Evolutionary conservation across 371 early-diverging fungal species (phyloP), one percentile per base, ranked within the genome.

Genomic region (Massospora cicadina): DNA sequence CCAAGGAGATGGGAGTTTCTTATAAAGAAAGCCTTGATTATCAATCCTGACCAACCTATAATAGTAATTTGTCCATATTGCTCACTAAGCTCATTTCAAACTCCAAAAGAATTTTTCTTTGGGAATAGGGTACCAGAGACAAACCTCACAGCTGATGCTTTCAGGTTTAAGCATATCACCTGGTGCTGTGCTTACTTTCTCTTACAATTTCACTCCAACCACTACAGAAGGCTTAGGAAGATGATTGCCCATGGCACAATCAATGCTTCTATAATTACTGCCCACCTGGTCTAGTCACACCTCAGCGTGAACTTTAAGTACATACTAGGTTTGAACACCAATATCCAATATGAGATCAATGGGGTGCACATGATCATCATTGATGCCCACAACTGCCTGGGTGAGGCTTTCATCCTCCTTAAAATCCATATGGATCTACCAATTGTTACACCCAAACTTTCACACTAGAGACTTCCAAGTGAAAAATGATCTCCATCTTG

Each of bases 391-490:
- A 77, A 77, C 69, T 97, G 98, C 68, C 96, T 96, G 0, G 96
- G 96, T 21, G 85, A 95, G 0, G 93, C 81, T 0, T 67, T 97
- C 1, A 80, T 95, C 65, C 72, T 91, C 62, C 93, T 95, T 70
- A 79, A 87, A 54, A 68, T 85, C 1, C 79, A 79, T 0, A 43
- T 43, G 5, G 43, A 29, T 28, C 61, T 0, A 26, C 3, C 31
- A n/a, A n/a, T n/a, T 69, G 13, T 30, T 68, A 55, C n/a, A 33
- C 65, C 60, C 74, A 81, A 54, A 78, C 68, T 77, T 95, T 17
- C 96, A 97, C 71, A 92, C 93, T 0, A 96, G 98, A 2, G 96
- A 95, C 67, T 95, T 95, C 70, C 77, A 96, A 27, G 93, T 90
- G 0, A 86, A 86, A 73, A 65, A 67, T 17, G 55, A 63, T 28